Base-by-base conservation (phyloP, 345 rosid genomes). In the Eutrema yunnanense region DNA sequence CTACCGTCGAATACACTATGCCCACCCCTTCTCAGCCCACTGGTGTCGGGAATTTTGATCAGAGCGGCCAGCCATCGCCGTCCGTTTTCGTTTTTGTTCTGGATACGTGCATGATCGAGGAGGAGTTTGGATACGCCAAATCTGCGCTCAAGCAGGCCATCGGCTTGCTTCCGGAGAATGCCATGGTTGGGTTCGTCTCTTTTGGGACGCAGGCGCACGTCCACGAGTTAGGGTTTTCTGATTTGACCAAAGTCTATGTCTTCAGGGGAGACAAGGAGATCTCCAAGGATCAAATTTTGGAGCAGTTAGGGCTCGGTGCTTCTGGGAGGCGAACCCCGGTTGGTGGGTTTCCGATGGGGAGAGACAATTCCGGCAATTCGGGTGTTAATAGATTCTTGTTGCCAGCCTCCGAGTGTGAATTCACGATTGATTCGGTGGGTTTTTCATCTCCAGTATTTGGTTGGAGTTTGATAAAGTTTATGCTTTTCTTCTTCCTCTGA, bases 171-270 rank as follows among this genome's bases (percentile, higher is more conserved):
- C 98, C 99, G 0, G 99, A 92, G 22, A 89, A 96, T 57, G 96
- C 99, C 1, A 81, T 96, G 16, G 99, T 96, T 26, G 99, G 99
- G 19, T 90, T 96, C 9, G 96, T 96, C 4, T 79, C 98, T 1
- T 96, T 84, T 52, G 99, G 99, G 73, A 96, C 97, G 34, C 99
- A 96, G 78, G 92, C 92, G 62, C 99, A 92, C 67, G 98, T 96
- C 11, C 96, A 92, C 41, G 99, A 96, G 75, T 67, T 96, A 65
- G 99, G 98, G 19, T 92, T 90, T 80, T 80, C 90, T 9, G 99
- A 96, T 53, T 67, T 96, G 87, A 84, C 97, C 2, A 96, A 96
- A 81, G 99, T 90, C 13, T 96, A 84, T 78, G 96, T 96, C 33
- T 92, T 96, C 30, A 85, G 97, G 58, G 99, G 99, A 1, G 86